Percentiles rank a stretch among this genome's conserved stretches.
Evolutionary conservation across 2,329 filamentous ascomycete genomes (phyloP).

Genomic region (Penicillium sp.): DNA sequence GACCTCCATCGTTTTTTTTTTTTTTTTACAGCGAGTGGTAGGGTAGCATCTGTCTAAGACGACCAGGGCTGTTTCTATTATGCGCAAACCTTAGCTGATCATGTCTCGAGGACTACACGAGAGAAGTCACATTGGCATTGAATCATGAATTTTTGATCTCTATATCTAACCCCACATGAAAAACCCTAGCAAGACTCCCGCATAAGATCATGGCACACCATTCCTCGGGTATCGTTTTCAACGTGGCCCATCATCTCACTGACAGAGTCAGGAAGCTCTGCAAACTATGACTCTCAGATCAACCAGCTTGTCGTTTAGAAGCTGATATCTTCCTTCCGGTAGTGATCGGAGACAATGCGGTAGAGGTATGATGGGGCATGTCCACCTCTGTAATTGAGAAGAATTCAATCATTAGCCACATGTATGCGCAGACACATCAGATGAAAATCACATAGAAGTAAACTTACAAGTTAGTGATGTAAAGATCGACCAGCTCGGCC

Average conservation of each 20-base stretch:
- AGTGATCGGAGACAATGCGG: constrained; percentile 69
- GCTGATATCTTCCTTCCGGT: constrained; percentile 66
- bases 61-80: too few relatives aligned
- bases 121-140: not conserved
- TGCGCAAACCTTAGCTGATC: not conserved
- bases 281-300: not conserved
- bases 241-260: constrained; percentile 15
- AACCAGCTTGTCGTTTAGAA: constrained; percentile 36
- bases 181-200: constrained; percentile 18
- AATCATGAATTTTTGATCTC: constrained; percentile 10
- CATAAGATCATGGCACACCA: constrained; percentile 28
- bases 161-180: constrained; percentile 15
- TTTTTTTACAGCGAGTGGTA: too few relatives aligned
- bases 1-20: too few relatives aligned
- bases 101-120: not conserved
- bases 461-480: constrained; percentile 79
- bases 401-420: constrained; percentile 1
- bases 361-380: constrained; percentile 70
- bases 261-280: not conserved
- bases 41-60: too few relatives aligned
- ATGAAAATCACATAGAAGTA: not conserved
- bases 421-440: not conserved
- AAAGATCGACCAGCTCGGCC: constrained; percentile 66
- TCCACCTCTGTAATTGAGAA: constrained; percentile 56
- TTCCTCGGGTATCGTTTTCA: constrained; percentile 34